Conservation (phyloP, 768 basidiomycete species). For the Auricularia sp. region DNA sequence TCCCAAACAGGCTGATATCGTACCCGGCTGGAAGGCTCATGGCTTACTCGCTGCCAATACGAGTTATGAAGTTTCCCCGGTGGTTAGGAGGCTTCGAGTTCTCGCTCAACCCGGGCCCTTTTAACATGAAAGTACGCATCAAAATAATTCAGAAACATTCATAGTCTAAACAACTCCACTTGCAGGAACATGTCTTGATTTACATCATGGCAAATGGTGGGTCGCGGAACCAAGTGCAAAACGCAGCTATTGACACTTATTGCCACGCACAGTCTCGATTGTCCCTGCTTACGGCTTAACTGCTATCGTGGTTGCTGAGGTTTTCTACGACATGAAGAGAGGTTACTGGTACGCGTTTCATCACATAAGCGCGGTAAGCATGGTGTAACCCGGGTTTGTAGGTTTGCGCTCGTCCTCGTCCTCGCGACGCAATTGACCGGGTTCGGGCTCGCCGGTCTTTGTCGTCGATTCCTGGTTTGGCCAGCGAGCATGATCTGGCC, state of each 20-base stretch:
- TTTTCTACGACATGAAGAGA: constrained; percentile 25
- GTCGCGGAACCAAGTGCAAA: neutral
- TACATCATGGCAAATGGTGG: constrained; percentile 28
- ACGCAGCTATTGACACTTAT: constrained; percentile 20
- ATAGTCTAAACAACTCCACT: neutral
- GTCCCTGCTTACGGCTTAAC: constrained; percentile 27
- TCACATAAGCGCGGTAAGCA: neutral
- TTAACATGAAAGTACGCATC: constrained; percentile 26
- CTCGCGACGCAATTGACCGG: constrained; percentile 34
- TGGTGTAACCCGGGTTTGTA: neutral
- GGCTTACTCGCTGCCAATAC: constrained; percentile 28
- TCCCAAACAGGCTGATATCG: constrained; percentile 21
- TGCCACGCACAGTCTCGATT: constrained; percentile 27
- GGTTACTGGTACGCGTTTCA: constrained; percentile 19
- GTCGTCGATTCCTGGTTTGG: constrained; percentile 35
- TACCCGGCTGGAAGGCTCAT: constrained; percentile 33
- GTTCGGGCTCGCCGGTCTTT: constrained; percentile 33
- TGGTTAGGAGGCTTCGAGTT: constrained; percentile 23
- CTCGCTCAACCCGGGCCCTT: constrained; percentile 34
- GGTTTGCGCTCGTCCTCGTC: constrained; percentile 31
- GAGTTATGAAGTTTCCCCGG: constrained; percentile 16
- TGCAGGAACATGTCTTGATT: constrained; percentile 26
- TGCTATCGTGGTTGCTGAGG: constrained; percentile 25
- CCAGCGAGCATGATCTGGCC: constrained; percentile 42
- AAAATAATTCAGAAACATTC: too few relatives aligned